Evolutionary conservation across 208 protist species (phyloP), one percentile per base, ranked within the genome.

Genomic region (Sergeia podlipaevii): DNA sequence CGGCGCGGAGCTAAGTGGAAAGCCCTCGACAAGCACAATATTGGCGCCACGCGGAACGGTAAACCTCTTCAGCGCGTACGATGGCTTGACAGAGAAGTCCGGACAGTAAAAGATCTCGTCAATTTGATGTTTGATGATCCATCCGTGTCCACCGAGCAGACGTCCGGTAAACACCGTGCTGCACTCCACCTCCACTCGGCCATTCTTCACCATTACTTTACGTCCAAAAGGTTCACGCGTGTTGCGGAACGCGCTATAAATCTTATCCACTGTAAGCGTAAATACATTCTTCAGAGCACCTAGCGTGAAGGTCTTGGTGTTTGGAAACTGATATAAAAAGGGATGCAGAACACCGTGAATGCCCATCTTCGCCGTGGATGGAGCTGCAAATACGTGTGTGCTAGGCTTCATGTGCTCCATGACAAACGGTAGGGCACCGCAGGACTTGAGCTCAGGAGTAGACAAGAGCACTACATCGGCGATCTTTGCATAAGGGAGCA

Each of bases 61-160:
- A 57, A 91, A 86, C 4, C 55, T 65, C 58, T 84, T 85, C 37
- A 95, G 64, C 17, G 70, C 68, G 58, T 88, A 84, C 0, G 89
- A 95, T 15, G 80, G 71, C 43, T 83, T 82, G 24, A 85, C 44
- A 3, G 89, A 85, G 53, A 80, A 92, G 54, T 93, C 89, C 1
- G 85, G 84, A 65, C 89, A 92, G 71, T 95, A 95, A 45, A 95
- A 80, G 20, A 95, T 49, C 48, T 91, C 80, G 48, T 95, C 89
- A 57, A 91, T 91, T 58, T 95, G 85, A 58, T 91, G 91, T 53
- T 79, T 86, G 44, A 95, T 74, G 18, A 66, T 66, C 85, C 89
- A 95, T 43, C 65, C 71, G 58, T 87, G 76, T 30, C 77, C 74
- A 11, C 89, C 89, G 23, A 93, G 70, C 68, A 91, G 82, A 23